These are phyloP conservation scores for Eucalyptus urophylla DNA, from an alignment of 345 rosid species.

Conservation along the genomic window DNA sequence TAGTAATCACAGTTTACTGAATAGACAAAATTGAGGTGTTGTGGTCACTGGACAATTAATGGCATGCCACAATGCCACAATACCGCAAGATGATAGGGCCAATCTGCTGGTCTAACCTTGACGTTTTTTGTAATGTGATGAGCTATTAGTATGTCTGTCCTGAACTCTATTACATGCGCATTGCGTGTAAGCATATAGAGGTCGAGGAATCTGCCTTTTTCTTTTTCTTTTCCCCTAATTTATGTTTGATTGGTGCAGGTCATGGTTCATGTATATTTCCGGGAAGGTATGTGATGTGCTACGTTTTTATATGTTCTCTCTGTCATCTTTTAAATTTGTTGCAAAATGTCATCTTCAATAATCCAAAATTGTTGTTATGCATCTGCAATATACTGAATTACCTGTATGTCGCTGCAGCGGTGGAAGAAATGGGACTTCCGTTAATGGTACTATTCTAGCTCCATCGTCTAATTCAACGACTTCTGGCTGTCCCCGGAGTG, in stretches of 20 bases:
- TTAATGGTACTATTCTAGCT: slow-evolving; percentile 44
- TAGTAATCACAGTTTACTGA: background rate
- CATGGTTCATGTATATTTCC: slow-evolving; percentile 61
- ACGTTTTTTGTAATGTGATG: background rate
- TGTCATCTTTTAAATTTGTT: background rate
- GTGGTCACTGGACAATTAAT: background rate
- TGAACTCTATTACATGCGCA: background rate
- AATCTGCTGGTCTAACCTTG: background rate
- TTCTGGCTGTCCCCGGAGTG: slow-evolving; percentile 30
- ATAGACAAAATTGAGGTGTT: background rate
- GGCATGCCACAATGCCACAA: background rate
- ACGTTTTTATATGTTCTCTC: background rate
- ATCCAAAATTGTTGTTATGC: background rate
- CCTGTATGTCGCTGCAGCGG: slow-evolving; percentile 11
- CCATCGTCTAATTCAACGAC: slow-evolving; percentile 71
- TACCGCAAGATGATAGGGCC: background rate
- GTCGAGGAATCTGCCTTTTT: background rate
- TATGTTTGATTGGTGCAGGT: slow-evolving; percentile 28
- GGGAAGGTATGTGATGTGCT: background rate
- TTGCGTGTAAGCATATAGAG: background rate
- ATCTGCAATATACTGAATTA: background rate
- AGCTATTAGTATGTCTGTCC: background rate
- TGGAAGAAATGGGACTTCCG: slow-evolving; percentile 54
- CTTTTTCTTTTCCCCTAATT: background rate
- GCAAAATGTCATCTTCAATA: background rate